Base-by-base conservation (phyloP, 305 asterid genomes). In the Fraxinus albicans region DNA sequence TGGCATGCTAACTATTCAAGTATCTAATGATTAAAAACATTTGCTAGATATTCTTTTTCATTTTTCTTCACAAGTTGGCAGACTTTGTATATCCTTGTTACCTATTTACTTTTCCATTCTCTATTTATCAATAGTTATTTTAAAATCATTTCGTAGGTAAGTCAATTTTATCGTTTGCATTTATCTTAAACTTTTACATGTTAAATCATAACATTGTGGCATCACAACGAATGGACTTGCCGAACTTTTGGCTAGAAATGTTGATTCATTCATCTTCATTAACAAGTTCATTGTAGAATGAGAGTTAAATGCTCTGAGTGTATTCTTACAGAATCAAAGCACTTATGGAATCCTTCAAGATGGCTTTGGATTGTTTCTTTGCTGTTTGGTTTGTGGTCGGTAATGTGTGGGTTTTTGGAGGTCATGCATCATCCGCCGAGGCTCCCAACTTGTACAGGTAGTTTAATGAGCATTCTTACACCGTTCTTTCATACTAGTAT, bases 371-470 rank as follows among this genome's bases (percentile, higher is more conserved):
- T 92, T 96, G 99, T 91, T 96, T 96, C 91, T 96, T 96, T 85
- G 98, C 99, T 40, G 92, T 96, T 79, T 96, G 98, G 98, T 96
- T 96, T 92, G 99, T 96, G 81, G 97, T 94, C 73, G 98, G 98
- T 77, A 96, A 93, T 36, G 98, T 96, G 29, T 96, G 98, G 99
- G 86, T 94, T 72, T 96, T 94, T 79, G 98, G 98, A 38, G 99
- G 98, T 67, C 97, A 91, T 88, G 79, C 97, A 27, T 94, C 98
- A 58, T 88, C 97, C 17, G 35, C 89, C 76, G 98, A 88, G 84
- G 98, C 99, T 84, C 98, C 98, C 60, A 91, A 91, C 86, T 83
- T 96, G 90, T 96, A 96, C 90, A 93, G 98, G 99, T 93, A 91
- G 15, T 70, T 29, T 42, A 5, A 35, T 17, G 74, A n/a, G 65